These are phyloP conservation scores for Zelopaecilomyces penicillatus DNA, from an alignment of 2,329 filamentous ascomycete species.

Conservation along the genomic window DNA sequence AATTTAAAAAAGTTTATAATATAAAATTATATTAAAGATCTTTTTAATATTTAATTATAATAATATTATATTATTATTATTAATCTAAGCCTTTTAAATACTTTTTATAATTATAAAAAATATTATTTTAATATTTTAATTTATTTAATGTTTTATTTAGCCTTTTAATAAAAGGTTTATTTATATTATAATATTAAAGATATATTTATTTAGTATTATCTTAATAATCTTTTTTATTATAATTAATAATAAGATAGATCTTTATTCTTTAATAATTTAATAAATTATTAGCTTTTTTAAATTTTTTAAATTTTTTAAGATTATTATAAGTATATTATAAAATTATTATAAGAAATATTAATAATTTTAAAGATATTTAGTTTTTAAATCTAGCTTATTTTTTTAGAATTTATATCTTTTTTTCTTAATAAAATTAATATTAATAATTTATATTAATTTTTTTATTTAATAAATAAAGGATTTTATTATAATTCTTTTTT, in stretches of 20 bases:
- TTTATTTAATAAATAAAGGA: no score
- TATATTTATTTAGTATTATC: neutral
- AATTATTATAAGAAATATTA: neutral
- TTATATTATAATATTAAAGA: neutral
- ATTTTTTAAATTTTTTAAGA: conserved; percentile 1
- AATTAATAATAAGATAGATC: conserved; percentile 7
- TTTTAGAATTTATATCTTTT: neutral
- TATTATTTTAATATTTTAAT: neutral
- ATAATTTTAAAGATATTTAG: neutral
- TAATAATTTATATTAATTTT: neutral
- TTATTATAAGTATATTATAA: conserved; percentile 2
- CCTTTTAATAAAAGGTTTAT: no score
- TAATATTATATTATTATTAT: no score
- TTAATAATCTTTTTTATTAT: neutral
- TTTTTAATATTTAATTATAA: no score
- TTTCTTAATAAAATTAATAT: neutral
- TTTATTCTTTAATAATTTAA: conserved; percentile 8
- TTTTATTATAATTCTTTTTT: no score
- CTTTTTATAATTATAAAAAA: no score
- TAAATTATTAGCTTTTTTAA: neutral
- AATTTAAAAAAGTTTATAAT: no score
- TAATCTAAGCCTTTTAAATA: no score
- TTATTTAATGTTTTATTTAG: neutral
- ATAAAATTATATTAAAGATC: no score
- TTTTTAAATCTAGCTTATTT: neutral